A percentile compares a stretch with the other conserved stretches of the same genome.
Conservation (phyloP, 352 stramenopile species). For the Hyaloperonospora brassicae region DNA sequence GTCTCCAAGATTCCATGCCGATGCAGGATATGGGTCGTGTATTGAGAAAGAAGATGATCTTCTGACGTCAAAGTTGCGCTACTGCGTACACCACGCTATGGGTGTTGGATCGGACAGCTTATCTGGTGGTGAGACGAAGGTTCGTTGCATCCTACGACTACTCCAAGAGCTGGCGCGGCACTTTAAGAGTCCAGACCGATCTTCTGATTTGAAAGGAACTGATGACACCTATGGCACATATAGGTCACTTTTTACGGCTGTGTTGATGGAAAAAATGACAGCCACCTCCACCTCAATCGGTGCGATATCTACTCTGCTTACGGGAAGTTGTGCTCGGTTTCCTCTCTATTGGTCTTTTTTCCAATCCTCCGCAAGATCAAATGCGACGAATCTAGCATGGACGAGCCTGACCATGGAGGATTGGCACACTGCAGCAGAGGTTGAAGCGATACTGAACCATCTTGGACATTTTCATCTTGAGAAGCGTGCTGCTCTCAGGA, state of each 20-base stretch:
- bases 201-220: conserved; percentile 3
- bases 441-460: conserved; percentile 27
- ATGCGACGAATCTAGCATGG: conserved; percentile 10
- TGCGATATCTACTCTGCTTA: conserved; percentile 23
- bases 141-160: conserved; percentile 22
- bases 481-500: conserved; percentile 9
- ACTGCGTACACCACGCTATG: no score
- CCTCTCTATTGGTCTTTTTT: conserved; percentile 20
- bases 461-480: conserved; percentile 25
- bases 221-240: conserved; percentile 3
- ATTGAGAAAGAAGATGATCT: conserved; percentile 13
- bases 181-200: conserved; percentile 12
- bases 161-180: conserved; percentile 19
- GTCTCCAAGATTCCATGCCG: background rate
- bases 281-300: conserved; percentile 19
- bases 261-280: conserved; percentile 8
- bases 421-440: conserved; percentile 22
- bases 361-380: conserved; percentile 13
- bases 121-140: conserved; percentile 8
- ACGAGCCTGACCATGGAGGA: conserved; percentile 22
- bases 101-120: conserved; percentile 3
- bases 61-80: conserved; percentile 20
- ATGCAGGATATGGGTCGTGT: no score
- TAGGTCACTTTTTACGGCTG: background rate
- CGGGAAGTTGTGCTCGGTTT: conserved; percentile 20